Evolutionary conservation across 2,329 filamentous ascomycete species (phyloP).

Genomic region (Colletotrichum tropicicola): DNA sequence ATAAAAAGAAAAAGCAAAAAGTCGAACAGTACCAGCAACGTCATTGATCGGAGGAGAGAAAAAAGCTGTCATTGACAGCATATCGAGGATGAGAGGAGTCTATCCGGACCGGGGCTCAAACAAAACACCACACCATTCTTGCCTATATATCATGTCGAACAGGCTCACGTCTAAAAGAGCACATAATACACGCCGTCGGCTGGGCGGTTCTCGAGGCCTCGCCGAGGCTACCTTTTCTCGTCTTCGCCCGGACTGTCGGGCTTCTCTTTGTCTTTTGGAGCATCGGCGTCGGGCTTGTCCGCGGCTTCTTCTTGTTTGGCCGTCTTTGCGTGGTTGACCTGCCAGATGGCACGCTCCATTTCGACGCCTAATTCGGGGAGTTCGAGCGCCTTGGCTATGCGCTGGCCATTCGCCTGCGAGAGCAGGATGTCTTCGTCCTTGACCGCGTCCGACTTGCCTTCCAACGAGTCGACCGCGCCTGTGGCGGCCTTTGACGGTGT

Average conservation of each 20-base stretch:
- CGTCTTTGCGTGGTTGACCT: slow-evolving; percentile 65
- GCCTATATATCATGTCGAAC: slow-evolving; percentile 13
- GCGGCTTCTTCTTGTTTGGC: slow-evolving; percentile 44
- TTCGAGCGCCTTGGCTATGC: slow-evolving; percentile 68
- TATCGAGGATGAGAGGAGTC: slow-evolving; percentile 19
- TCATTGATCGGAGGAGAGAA: not conserved
- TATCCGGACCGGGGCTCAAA: slow-evolving; percentile 1
- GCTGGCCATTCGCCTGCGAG: slow-evolving; percentile 61
- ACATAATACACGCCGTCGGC: slow-evolving; percentile 17
- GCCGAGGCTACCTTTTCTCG: slow-evolving; percentile 25
- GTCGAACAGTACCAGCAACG: not conserved
- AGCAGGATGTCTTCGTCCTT: slow-evolving; percentile 51
- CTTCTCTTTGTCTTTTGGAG: slow-evolving; percentile 32
- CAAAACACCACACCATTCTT: not conserved
- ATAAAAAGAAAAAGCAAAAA: not conserved
- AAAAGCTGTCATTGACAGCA: not conserved
- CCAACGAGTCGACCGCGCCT: slow-evolving; percentile 34
- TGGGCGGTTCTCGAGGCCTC: not conserved
- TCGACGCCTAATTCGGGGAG: slow-evolving; percentile 78
- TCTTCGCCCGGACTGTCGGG: slow-evolving; percentile 17
- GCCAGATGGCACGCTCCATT: slow-evolving; percentile 79
- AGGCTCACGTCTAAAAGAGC: slow-evolving; percentile 11
- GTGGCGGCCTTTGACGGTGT: slow-evolving; percentile 35
- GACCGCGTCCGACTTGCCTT: slow-evolving; percentile 29
- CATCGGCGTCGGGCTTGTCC: slow-evolving; percentile 20